phyloP scores from a whole-genome alignment of 169 alveolate genomes.

The Blepharisma undulans region DNA sequence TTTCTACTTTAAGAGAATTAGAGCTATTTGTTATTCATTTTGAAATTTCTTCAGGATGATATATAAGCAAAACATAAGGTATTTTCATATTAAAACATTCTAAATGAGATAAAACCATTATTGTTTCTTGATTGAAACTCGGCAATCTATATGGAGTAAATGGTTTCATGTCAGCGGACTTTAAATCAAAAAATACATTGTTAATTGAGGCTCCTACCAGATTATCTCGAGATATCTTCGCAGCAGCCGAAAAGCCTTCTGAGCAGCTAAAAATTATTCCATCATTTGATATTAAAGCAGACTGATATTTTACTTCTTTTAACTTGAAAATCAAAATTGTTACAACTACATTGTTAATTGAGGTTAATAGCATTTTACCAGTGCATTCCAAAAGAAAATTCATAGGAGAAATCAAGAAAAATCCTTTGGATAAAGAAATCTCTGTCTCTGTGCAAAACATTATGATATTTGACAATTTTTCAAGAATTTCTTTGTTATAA shows the following conservation, averaged over 20 bases:
- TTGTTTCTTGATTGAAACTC: neutral
- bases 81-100: neutral
- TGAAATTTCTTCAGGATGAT: neutral
- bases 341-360: neutral
- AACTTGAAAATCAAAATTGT: neutral
- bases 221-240: neutral
- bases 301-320: neutral
- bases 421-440: neutral
- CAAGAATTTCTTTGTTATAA: neutral
- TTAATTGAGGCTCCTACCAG: neutral
- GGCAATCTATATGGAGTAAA: neutral
- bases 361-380: neutral
- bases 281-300: neutral
- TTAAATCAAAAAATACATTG: neutral
- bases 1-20: neutral
- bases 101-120: neutral
- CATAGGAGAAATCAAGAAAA: neutral
- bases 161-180: neutral
- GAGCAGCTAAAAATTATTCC: neutral
- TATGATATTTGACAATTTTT: neutral
- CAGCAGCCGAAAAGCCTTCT: neutral
- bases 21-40: neutral
- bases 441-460: neutral
- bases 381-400: neutral
- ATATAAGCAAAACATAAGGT: neutral